These are phyloP conservation scores for Saccharomycopsis guyanensis DNA, from an alignment of 805 yeast species.

Conservation along the genomic window DNA sequence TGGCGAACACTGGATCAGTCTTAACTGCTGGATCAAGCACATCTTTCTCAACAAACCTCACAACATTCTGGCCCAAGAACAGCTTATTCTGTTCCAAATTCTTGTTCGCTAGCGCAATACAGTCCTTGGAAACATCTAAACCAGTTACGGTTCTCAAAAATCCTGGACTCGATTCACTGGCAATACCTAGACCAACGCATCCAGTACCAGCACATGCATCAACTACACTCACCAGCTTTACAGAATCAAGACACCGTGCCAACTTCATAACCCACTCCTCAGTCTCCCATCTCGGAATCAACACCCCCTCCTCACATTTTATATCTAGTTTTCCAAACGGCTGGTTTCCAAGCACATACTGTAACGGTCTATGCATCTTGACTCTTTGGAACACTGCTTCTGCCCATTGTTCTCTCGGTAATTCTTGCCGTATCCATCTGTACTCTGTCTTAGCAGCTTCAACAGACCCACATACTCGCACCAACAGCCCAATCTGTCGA, in stretches of 20 bases:
- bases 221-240: conserved; percentile 27
- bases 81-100: conserved; percentile 29
- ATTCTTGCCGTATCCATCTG: conserved; percentile 54
- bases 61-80: conserved; percentile 9
- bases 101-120: conserved; percentile 41
- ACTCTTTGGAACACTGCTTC: conserved; percentile 49
- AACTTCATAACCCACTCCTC: conserved; percentile 75
- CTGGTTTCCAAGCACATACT: conserved; percentile 76
- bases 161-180: conserved; percentile 24
- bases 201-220: conserved; percentile 91
- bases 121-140: conserved; percentile 48
- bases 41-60: conserved; percentile 6
- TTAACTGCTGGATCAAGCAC: conserved; percentile 15
- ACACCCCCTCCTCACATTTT: conserved; percentile 51
- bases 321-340: conserved; percentile 74
- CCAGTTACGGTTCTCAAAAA: conserved; percentile 31
- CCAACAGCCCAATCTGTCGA: conserved; percentile 15
- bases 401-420: conserved; percentile 40
- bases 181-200: conserved; percentile 60
- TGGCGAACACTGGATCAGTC: background rate
- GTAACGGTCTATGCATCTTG: conserved; percentile 60
- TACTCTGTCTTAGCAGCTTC: conserved; percentile 46
- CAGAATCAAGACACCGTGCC: conserved; percentile 19
- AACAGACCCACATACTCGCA: conserved; percentile 21
- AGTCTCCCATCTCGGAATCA: conserved; percentile 93